Evolutionary conservation across 1,284 basidiomycete species (phyloP).

Genomic region (Phlebopus sp.): DNA sequence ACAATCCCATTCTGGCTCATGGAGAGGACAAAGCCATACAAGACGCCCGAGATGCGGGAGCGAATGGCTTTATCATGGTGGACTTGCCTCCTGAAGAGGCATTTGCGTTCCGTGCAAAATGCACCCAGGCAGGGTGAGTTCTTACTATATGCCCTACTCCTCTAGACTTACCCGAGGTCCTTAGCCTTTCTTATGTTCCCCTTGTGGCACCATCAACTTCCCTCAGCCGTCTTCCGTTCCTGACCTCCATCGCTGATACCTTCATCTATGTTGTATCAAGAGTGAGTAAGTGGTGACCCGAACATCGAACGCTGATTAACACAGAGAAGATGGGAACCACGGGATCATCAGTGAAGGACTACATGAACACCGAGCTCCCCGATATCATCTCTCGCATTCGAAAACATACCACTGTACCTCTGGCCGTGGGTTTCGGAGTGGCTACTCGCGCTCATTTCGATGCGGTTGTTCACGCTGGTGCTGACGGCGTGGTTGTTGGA

Average conservation of each 20-base stretch:
- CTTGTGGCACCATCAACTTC: conserved; percentile 91
- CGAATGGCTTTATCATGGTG: conserved; percentile 94
- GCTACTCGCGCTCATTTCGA: conserved; percentile 90
- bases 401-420: conserved; percentile 52
- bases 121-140: conserved; percentile 70
- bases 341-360: conserved; percentile 74
- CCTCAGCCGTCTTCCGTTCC: conserved; percentile 81
- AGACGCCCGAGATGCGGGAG: conserved; percentile 83
- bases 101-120: conserved; percentile 82
- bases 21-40: conserved; percentile 89
- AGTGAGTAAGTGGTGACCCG: too few species aligned
- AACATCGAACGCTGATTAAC: background rate
- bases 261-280: conserved; percentile 87
- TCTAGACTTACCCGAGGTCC: conserved; percentile 1
- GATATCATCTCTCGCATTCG: conserved; percentile 72
- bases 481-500: conserved; percentile 92
- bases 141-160: background rate
- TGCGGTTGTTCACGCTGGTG: conserved; percentile 77
- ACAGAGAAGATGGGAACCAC: conserved; percentile 85
- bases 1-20: conserved; percentile 90
- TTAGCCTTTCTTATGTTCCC: conserved; percentile 87
- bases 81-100: conserved; percentile 98
- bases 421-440: conserved; percentile 95
- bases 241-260: conserved; percentile 86
- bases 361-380: conserved; percentile 71